A percentile compares a stretch with the other conserved stretches of the same genome.
Evolutionary conservation across 805 yeast genomes (phyloP).

Genomic region (Sungouiozyma intestinalis): DNA sequence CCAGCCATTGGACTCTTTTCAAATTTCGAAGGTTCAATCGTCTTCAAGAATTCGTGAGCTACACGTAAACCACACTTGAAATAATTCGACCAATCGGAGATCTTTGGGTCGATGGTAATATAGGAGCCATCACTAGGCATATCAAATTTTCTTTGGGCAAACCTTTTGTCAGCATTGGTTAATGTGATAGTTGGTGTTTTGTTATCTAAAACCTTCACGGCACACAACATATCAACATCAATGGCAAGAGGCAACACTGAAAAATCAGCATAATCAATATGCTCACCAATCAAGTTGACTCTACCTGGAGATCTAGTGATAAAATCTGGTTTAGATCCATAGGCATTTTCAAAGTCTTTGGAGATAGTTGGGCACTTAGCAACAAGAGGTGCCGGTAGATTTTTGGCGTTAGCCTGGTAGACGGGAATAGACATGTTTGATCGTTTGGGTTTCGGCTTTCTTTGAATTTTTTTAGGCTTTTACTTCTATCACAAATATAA

Average conservation of each 20-base stretch:
- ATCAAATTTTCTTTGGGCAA: constrained; percentile 29
- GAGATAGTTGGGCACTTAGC: constrained; percentile 8
- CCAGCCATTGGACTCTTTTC: constrained; percentile 33
- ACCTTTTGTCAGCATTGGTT: constrained; percentile 29
- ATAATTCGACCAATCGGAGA: constrained; percentile 56
- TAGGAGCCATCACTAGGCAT: constrained; percentile 33
- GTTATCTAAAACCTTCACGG: constrained; percentile 29
- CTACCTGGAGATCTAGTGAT: constrained; percentile 63
- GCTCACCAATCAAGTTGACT: constrained; percentile 67
- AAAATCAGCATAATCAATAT: constrained; percentile 58
- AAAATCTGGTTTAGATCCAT: constrained; percentile 32
- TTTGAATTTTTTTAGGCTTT: background rate
- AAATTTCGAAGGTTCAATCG: constrained; percentile 23
- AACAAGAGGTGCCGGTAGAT: constrained; percentile 7
- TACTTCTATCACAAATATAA: background rate
- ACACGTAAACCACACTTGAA: constrained; percentile 56
- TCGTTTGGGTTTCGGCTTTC: background rate
- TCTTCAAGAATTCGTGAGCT: constrained; percentile 40
- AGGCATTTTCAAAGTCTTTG: constrained; percentile 15
- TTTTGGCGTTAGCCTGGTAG: constrained; percentile 3
- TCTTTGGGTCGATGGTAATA: constrained; percentile 38
- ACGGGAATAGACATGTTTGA: constrained; percentile 12
- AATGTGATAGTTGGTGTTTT: constrained; percentile 22
- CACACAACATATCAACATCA: constrained; percentile 50
- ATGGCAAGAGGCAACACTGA: constrained; percentile 68